Base-by-base conservation (phyloP, 2,329 filamentous ascomycete genomes). In the Ceratocystis cacaofunesta region DNA sequence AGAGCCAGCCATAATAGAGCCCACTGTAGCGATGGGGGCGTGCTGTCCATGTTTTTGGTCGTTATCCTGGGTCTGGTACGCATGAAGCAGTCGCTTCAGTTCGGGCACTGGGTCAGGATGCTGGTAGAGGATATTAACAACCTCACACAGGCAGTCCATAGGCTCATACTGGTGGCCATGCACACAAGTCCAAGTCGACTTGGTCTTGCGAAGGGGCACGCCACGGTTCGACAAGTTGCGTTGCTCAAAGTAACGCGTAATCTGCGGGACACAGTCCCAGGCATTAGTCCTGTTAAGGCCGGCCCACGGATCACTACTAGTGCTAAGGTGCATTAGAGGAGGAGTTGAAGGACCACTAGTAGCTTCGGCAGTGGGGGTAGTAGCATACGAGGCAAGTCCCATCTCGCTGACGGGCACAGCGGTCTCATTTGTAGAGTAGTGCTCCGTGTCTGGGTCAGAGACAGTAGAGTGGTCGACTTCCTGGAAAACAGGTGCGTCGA, bases 191-290 rank as follows among this genome's bases (percentile, higher is more conserved):
- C 92, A 96, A 75, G 96, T 90, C 73, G 84, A 82, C 19, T 60
- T 43, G n/a, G 30, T 12, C 36, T 28, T 61, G 36, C 36, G 52
- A 12, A 48, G 6, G 6, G 28, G 44, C 43, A 50, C 43, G 28
- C 55, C 55, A n/a, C 55, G 55, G 55, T 58, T 58, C 28, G 25
- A 58, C 55, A 30, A 32, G 57, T 32, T 62, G 64, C 25, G 62
- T 84, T 63, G 81, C 69, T 89, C 88, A 65, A 97, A 89, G 73
- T 96, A 99, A 69, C 84, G 83, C 71, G 90, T 86, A 70, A 99
- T 99, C 69, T 90, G 88, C 12, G 89, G 89, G 63, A 95, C 83
- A 64, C 90, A 89, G 71, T 99, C 94, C 94, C 94, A 99, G 17
- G 90, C 92, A 74, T 97, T 99, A 62, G 80, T 83, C 60, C 85